phyloP scores from a whole-genome alignment of 176 grass and related monocot genomes.

The Bothriochloa decipiens region DNA sequence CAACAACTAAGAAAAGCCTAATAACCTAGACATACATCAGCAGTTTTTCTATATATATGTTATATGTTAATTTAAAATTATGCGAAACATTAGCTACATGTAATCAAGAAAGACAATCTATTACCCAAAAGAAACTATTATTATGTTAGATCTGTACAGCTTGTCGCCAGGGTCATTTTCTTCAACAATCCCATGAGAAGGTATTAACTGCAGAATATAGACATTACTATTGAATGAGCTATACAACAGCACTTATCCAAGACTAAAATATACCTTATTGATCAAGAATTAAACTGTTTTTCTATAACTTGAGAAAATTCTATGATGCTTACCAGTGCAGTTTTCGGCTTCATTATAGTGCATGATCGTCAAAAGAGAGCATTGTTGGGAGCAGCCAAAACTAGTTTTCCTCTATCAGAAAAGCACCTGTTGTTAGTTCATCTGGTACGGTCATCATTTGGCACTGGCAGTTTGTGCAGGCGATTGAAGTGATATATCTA shows the following conservation, averaged over 20 bases:
- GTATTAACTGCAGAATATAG: conserved; percentile 40
- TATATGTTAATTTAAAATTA: conserved; percentile 1
- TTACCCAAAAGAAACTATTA: conserved; percentile 26
- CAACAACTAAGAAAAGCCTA: background rate
- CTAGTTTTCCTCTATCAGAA: conserved; percentile 19
- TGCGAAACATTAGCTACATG: conserved; percentile 32
- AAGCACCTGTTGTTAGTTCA: conserved; percentile 21
- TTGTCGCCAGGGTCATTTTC: conserved; percentile 24
- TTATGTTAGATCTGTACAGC: conserved; percentile 55
- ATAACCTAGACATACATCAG: conserved; percentile 6
- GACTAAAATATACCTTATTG: background rate
- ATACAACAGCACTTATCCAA: background rate
- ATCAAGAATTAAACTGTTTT: background rate
- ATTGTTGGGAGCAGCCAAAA: conserved; percentile 7
- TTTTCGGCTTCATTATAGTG: conserved; percentile 11
- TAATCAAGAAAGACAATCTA: conserved; percentile 1
- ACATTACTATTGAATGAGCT: background rate
- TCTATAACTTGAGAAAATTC: background rate
- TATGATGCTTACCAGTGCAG: conserved; percentile 33
- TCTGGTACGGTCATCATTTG: conserved; percentile 28
- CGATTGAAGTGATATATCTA: conserved; percentile 38
- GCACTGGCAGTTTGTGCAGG: conserved; percentile 49
- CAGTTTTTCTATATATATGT: background rate
- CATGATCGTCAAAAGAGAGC: background rate
- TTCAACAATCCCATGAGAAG: background rate